Base-by-base conservation (phyloP, 352 stramenopile genomes). In the Phytophthora vignae region DNA sequence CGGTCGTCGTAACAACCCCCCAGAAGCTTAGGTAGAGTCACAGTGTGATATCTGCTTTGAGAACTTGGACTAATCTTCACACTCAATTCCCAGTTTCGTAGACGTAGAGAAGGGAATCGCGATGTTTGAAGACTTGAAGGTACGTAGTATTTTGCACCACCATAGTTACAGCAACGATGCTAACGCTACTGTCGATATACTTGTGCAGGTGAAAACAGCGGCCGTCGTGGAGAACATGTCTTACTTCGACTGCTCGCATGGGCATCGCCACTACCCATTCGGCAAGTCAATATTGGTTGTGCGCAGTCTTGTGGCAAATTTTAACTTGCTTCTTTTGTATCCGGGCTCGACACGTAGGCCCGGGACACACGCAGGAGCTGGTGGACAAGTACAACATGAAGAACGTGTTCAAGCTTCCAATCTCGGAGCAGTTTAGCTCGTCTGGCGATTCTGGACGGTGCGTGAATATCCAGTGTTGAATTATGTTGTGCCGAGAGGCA, bases 221-320 rank as follows among this genome's bases (percentile, higher is more conserved):
- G 97, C 97, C 12, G 90, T 99, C 12, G 98, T 99, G 5, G 97
- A 99, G 71, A 99, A 99, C 80, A 99, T 99, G 98, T 93, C 97
- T 19, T 99, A 99, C 67, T 99, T 98, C 63, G 90, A 97, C 64
- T 97, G 93, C 68, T 90, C 82, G 9, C 88, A 95, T 64, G 90
- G 87, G 22, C 79, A 97, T 59, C 86, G 88, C 9, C 91, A 97
- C 63, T 97, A 92, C 36, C 90, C 90, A 12, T 97, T 97, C 54
- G 90, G 90, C 95, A 29, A 15, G 46, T 17, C 6, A 17, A 49
- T 22, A 49, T 21, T 9, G 4, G n/a, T n/a, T 10, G 5, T 10
- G 17, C n/a, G 5, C 6, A 49, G 7, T 8, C 42, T 49, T 22
- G 42, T 54, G 62, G 19, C 31, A 42, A 21, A 58, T 9, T 40